These are phyloP conservation scores for Neopestalotiopsis sp. DNA, from an alignment of 2,329 filamentous ascomycete genomes.

Conservation along the genomic window DNA sequence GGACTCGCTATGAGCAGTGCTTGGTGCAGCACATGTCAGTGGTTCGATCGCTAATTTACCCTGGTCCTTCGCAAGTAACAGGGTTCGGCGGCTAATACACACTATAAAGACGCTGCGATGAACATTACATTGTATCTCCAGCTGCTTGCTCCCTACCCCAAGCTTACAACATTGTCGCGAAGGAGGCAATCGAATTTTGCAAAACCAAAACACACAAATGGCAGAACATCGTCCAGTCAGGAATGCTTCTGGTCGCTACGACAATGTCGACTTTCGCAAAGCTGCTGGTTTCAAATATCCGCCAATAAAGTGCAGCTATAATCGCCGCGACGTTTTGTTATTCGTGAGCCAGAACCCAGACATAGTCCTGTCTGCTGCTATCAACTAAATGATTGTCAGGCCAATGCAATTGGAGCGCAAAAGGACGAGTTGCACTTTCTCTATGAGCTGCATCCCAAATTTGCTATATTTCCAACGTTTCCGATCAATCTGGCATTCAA, in stretches of 20 bases:
- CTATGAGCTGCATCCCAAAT: slow-evolving; percentile 49
- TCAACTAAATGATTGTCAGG: slow-evolving; percentile 25
- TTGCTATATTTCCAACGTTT: slow-evolving; percentile 52
- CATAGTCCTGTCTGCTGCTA: background rate
- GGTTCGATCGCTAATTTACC: background rate
- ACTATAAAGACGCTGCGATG: background rate
- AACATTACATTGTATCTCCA: too few relatives aligned
- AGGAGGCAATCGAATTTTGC: background rate
- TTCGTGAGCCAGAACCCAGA: slow-evolving; percentile 34
- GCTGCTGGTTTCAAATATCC: slow-evolving; percentile 42
- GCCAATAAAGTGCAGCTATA: slow-evolving; percentile 29
- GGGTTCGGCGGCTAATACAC: background rate
- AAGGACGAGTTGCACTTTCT: slow-evolving; percentile 47
- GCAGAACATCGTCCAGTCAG: slow-evolving; percentile 37
- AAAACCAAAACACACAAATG: slow-evolving; percentile 13
- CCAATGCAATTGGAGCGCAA: slow-evolving; percentile 44
- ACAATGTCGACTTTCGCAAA: slow-evolving; percentile 47
- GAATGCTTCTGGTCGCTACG: slow-evolving; percentile 43
- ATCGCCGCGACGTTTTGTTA: slow-evolving; percentile 47
- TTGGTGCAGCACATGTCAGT: background rate
- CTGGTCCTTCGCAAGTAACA: background rate
- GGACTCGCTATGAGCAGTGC: background rate
- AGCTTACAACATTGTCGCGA: background rate
- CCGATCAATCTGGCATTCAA: slow-evolving; percentile 51
- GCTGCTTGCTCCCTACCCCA: background rate